Conservation (phyloP, 2,329 filamentous ascomycete species). For the Aureobasidium namibiae region DNA sequence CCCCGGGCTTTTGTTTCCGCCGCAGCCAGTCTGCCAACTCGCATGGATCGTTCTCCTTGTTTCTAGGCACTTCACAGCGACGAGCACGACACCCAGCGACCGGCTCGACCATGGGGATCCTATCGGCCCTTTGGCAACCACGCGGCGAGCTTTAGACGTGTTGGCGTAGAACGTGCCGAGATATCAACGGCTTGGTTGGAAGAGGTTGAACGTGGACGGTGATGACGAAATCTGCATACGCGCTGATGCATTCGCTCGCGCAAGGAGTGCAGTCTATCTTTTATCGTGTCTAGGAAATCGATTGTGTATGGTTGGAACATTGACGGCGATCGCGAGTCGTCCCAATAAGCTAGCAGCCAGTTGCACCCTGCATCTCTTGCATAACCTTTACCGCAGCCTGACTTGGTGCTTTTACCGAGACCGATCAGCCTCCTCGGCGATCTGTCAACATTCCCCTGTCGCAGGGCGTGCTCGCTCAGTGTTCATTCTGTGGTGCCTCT, state of each 20-base stretch:
- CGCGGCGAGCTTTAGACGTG: background rate
- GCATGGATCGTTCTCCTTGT: background rate
- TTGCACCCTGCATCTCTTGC: background rate
- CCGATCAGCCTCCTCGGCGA: background rate
- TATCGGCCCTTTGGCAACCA: conserved; percentile 1
- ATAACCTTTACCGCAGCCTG: conserved; percentile 1
- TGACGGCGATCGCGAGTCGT: background rate
- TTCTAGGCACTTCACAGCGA: background rate
- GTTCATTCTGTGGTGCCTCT: background rate
- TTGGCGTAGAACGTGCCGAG: background rate
- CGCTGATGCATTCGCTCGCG: background rate
- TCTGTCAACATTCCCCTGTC: background rate
- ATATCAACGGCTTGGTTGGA: background rate
- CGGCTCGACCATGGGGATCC: background rate
- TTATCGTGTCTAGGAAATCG: background rate
- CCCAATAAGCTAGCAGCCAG: conserved; percentile 1
- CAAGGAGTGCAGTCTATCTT: background rate
- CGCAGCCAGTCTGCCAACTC: background rate
- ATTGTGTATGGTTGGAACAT: background rate
- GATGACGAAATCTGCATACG: background rate
- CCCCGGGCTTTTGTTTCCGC: background rate
- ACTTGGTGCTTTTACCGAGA: background rate
- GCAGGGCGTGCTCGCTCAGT: background rate
- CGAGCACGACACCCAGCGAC: background rate
- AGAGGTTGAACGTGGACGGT: background rate